A percentile compares a stretch with the other conserved stretches of the same genome.
Evolutionary conservation across 306 rosid genomes (phyloP).

Genomic region (Cucumis melo): DNA sequence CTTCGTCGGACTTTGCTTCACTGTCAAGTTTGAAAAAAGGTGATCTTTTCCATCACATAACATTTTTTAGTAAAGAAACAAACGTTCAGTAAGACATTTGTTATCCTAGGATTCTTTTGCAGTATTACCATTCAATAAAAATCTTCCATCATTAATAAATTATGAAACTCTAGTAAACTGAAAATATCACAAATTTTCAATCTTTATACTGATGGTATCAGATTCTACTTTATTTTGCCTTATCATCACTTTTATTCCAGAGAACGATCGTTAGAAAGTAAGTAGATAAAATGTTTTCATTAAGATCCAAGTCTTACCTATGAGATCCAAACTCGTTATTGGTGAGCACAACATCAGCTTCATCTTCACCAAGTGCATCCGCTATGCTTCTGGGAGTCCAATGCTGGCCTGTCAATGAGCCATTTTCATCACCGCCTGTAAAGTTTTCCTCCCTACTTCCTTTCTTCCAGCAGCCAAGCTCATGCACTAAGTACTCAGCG

Average conservation of each 20-base stretch:
- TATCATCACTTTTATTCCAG: neutral
- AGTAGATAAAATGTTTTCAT: neutral
- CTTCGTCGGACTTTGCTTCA: conserved; percentile 21
- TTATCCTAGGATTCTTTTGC: neutral
- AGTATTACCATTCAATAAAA: neutral
- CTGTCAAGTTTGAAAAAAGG: conserved; percentile 6
- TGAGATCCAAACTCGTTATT: conserved; percentile 36
- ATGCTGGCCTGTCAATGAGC: conserved; percentile 32
- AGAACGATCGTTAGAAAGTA: neutral
- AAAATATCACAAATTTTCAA: neutral
- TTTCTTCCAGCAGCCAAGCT: conserved; percentile 59
- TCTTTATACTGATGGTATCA: neutral
- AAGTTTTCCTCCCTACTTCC: conserved; percentile 28
- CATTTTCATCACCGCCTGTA: conserved; percentile 27
- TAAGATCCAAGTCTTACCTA: conserved; percentile 32
- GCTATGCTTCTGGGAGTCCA: conserved; percentile 60
- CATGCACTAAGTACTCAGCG: conserved; percentile 72
- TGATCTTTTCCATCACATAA: neutral
- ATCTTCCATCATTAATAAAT: neutral
- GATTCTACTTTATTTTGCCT: neutral
- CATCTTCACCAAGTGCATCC: conserved; percentile 98
- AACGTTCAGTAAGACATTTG: neutral
- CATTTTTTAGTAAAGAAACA: neutral
- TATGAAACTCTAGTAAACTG: neutral
- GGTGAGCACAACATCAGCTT: conserved; percentile 74